phyloP scores from a whole-genome alignment of 2,329 filamentous ascomycete species.

The Botrytis sinoallii region DNA sequence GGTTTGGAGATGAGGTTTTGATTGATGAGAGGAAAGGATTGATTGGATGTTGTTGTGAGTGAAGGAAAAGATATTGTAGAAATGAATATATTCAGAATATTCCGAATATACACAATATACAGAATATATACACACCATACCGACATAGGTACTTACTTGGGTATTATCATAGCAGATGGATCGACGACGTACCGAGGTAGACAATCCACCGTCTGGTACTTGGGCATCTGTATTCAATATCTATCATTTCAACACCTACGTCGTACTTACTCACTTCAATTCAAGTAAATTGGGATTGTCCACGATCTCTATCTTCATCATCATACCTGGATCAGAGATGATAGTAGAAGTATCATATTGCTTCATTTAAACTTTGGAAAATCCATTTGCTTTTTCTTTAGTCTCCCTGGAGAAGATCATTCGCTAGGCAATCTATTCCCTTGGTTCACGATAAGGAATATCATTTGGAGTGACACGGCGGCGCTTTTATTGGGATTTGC shows the following conservation, averaged over 20 bases:
- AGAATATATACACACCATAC: not conserved
- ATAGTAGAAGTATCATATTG: not conserved
- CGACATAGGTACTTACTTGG: too few species aligned
- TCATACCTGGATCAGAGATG: not conserved
- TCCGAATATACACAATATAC: too few species aligned
- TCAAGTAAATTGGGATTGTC: not conserved
- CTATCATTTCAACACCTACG: not conserved
- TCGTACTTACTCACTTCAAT: not conserved
- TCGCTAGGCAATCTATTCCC: not conserved
- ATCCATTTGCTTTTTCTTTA: not conserved
- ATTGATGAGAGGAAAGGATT: not conserved
- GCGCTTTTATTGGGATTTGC: not conserved
- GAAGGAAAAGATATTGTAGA: not conserved
- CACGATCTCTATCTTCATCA: not conserved
- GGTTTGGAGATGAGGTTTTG: not conserved
- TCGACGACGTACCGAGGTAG: not conserved
- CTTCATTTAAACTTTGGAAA: not conserved
- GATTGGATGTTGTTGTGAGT: not conserved
- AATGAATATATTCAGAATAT: not conserved
- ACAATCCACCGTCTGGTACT: not conserved
- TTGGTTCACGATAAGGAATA: not conserved
- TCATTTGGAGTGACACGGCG: not conserved
- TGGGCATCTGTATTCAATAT: too few species aligned
- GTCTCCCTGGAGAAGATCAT: not conserved
- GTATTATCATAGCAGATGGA: not conserved